Evolutionary conservation across 768 basidiomycete genomes (phyloP).

Genomic region (Cubamyces lactineus): DNA sequence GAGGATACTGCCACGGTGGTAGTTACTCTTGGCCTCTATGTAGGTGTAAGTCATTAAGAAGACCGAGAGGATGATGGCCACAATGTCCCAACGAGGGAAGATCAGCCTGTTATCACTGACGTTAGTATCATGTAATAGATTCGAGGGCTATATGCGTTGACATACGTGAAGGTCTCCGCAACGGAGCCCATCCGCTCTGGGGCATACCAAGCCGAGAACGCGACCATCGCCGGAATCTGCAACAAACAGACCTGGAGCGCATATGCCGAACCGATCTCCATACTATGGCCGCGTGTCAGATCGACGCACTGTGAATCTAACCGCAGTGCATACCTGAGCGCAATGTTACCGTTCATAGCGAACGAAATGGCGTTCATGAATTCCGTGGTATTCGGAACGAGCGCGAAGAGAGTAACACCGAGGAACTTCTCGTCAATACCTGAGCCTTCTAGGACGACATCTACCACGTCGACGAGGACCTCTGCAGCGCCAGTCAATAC

Average conservation of each 20-base stretch:
- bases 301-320: too few relatives aligned
- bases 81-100: slow-evolving; percentile 98
- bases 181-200: slow-evolving; percentile 84
- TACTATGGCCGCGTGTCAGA: slow-evolving; percentile 51
- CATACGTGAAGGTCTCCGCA: slow-evolving; percentile 93
- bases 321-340: slow-evolving; percentile 68
- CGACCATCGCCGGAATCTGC: slow-evolving; percentile 98
- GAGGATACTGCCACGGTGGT: slow-evolving; percentile 95
- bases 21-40: slow-evolving; percentile 98
- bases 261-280: slow-evolving; percentile 99
- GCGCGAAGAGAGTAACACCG: slow-evolving; percentile 93
- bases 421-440: slow-evolving; percentile 98
- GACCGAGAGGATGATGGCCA: slow-evolving; percentile 92
- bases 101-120: slow-evolving; percentile 64
- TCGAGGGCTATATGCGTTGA: slow-evolving; percentile 20
- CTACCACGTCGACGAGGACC: slow-evolving; percentile 92
- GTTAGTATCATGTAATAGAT: not conserved
- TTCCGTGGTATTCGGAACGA: slow-evolving; percentile 98
- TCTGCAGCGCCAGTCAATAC: slow-evolving; percentile 50
- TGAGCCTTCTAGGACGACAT: slow-evolving; percentile 86
- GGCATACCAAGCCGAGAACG: slow-evolving; percentile 94
- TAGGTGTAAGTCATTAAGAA: slow-evolving; percentile 99
- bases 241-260: slow-evolving; percentile 97
- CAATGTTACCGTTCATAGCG: slow-evolving; percentile 95
- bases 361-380: slow-evolving; percentile 99